A percentile compares a stretch with the other conserved stretches of the same genome.
These are phyloP conservation scores for Helotiales sp. DNA, from an alignment of 2,329 filamentous ascomycete genomes.

Conservation along the genomic window DNA sequence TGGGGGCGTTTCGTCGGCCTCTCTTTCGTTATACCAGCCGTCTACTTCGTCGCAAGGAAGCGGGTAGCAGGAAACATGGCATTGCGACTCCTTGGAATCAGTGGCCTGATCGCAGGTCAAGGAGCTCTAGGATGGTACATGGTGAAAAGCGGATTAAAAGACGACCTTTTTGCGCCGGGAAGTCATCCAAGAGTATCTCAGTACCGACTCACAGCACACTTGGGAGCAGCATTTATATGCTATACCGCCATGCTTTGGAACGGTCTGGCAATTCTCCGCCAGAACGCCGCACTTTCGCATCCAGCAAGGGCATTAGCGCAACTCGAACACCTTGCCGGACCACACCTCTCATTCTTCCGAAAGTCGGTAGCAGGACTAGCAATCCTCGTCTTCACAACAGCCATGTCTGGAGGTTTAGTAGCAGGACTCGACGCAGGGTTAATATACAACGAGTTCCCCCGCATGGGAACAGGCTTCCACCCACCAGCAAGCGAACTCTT, in stretches of 20 bases:
- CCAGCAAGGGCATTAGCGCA: conserved; percentile 61
- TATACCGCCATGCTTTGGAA: conserved; percentile 95
- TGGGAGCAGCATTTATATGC: conserved; percentile 87
- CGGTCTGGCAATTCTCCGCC: conserved; percentile 79
- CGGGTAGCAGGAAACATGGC: conserved; percentile 80
- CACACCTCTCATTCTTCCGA: conserved; percentile 72
- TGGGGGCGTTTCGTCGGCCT: conserved; percentile 93
- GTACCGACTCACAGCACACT: conserved; percentile 86
- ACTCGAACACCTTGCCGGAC: conserved; percentile 62
- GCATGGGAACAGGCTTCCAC: conserved; percentile 82
- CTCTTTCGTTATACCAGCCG: conserved; percentile 82
- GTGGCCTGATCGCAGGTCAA: conserved; percentile 88
- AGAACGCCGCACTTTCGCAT: conserved; percentile 68
- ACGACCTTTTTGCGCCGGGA: conserved; percentile 90
- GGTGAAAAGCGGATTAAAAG: conserved; percentile 94
- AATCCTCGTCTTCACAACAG: conserved; percentile 80
- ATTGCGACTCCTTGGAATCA: conserved; percentile 76
- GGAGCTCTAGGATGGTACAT: conserved; percentile 99
- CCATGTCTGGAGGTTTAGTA: conserved; percentile 90
- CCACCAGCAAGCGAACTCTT: conserved; percentile 84
- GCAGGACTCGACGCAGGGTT: conserved; percentile 93
- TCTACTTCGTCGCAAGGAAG: conserved; percentile 82
- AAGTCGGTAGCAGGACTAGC: conserved; percentile 70
- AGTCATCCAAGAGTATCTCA: conserved; percentile 91
- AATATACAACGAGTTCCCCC: conserved; percentile 98